Conservation (phyloP, 108 stramenopile species). For the Fragilaria crotonensis region DNA sequence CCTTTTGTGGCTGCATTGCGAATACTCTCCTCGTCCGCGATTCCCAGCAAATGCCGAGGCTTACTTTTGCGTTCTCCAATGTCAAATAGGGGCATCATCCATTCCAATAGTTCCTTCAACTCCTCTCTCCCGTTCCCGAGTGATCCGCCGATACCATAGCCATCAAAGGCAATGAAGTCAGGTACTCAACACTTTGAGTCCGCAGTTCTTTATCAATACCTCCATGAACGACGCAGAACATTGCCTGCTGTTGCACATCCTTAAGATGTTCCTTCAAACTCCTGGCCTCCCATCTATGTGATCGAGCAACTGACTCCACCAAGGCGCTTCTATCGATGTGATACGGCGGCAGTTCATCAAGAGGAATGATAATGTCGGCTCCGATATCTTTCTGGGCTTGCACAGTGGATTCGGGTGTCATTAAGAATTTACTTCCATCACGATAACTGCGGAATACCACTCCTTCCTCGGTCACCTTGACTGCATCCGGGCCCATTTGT, state of each 20-base stretch:
- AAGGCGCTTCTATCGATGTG: slow-evolving; percentile 62
- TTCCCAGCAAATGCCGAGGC: slow-evolving; percentile 88
- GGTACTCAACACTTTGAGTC: slow-evolving; percentile 66
- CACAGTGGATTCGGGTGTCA: slow-evolving; percentile 89
- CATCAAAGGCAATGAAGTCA: slow-evolving; percentile 90
- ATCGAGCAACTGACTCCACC: slow-evolving; percentile 63
- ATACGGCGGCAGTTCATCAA: slow-evolving; percentile 90
- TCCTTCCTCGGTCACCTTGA: slow-evolving; percentile 88
- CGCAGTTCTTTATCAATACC: slow-evolving; percentile 79
- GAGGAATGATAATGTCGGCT: slow-evolving; percentile 92
- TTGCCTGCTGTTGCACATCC: slow-evolving; percentile 77
- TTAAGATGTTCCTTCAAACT: slow-evolving; percentile 73
- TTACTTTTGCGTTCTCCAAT: slow-evolving; percentile 41
- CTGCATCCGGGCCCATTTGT: slow-evolving; percentile 37
- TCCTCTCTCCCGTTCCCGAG: slow-evolving; percentile 83
- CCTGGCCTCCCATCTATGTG: slow-evolving; percentile 93
- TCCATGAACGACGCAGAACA: slow-evolving; percentile 92
- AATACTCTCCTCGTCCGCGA: slow-evolving; percentile 86
- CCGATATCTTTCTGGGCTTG: slow-evolving; percentile 86
- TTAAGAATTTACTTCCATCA: slow-evolving; percentile 71
- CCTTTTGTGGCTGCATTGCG: slow-evolving; percentile 64
- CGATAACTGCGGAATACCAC: slow-evolving; percentile 81
- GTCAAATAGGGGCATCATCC: slow-evolving; percentile 88
- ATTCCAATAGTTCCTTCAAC: slow-evolving; percentile 71
- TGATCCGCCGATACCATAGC: slow-evolving; percentile 87